Evolutionary conservation across 1,284 basidiomycete genomes (phyloP).

Genomic region (Cystobasidium slooffiae): DNA sequence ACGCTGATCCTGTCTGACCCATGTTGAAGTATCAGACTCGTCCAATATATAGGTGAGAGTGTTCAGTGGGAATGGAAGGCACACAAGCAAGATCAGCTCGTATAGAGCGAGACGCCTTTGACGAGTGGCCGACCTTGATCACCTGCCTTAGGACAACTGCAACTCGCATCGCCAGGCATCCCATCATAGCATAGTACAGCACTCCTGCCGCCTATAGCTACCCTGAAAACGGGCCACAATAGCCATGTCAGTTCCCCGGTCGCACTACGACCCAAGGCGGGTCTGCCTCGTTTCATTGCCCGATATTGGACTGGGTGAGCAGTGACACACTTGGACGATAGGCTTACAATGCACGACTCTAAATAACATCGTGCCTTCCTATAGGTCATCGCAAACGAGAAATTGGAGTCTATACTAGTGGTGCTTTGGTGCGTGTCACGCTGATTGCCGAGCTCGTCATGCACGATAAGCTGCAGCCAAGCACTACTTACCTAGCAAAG

Average conservation of each 20-base stretch:
- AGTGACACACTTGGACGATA: neutral
- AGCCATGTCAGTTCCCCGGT: slow-evolving; percentile 46
- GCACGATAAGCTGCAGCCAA: neutral
- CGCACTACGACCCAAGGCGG: slow-evolving; percentile 48
- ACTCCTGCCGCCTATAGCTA: neutral
- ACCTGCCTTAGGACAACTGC: neutral
- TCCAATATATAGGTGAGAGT: neutral
- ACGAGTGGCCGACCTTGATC: neutral
- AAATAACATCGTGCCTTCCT: neutral
- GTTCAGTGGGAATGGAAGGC: neutral
- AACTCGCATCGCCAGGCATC: neutral
- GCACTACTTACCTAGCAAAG: neutral
- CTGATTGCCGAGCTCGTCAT: slow-evolving; percentile 14
- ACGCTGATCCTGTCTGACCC: slow-evolving; percentile 45
- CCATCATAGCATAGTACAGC: neutral
- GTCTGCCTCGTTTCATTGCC: slow-evolving; percentile 52
- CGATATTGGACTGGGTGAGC: slow-evolving; percentile 45
- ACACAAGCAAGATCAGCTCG: neutral
- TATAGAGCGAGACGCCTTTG: neutral
- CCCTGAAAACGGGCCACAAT: neutral
- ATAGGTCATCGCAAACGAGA: slow-evolving; percentile 63
- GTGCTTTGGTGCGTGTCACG: slow-evolving; percentile 73
- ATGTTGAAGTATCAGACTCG: slow-evolving; percentile 16
- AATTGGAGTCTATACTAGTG: slow-evolving; percentile 86
- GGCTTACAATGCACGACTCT: neutral